Evolutionary conservation across 2,329 filamentous ascomycete genomes (phyloP).

Genomic region (Alternaria solani): DNA sequence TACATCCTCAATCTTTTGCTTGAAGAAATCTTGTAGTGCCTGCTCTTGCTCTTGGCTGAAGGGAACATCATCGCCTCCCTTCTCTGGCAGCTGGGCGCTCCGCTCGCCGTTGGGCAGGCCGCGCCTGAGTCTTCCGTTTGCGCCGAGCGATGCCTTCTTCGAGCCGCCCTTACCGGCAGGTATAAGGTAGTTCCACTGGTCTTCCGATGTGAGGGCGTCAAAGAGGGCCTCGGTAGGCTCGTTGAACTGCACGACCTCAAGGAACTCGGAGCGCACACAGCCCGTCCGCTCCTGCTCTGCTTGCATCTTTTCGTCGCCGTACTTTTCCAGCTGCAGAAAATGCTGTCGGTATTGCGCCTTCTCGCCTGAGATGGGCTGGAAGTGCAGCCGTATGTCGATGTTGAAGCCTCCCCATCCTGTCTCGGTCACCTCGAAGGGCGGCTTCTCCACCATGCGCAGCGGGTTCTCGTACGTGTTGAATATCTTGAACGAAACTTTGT

Average conservation of each 20-base stretch:
- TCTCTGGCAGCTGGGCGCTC: slow-evolving; percentile 47
- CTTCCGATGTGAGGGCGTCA: slow-evolving; percentile 80
- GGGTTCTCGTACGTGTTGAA: slow-evolving; percentile 96
- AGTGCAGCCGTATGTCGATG: slow-evolving; percentile 94
- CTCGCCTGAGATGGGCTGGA: slow-evolving; percentile 84
- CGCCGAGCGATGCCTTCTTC: slow-evolving; percentile 48
- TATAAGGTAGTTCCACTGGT: slow-evolving; percentile 61
- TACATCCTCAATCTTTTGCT: slow-evolving; percentile 44
- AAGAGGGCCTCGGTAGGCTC: slow-evolving; percentile 94
- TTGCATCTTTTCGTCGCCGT: slow-evolving; percentile 72
- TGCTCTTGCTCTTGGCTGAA: slow-evolving; percentile 49
- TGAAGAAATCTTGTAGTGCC: slow-evolving; percentile 40
- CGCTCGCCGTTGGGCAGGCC: slow-evolving; percentile 48
- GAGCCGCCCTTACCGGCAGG: slow-evolving; percentile 52
- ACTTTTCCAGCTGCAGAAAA: slow-evolving; percentile 88
- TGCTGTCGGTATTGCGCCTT: slow-evolving; percentile 97
- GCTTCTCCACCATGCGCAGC: slow-evolving; percentile 75
- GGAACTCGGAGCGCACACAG: slow-evolving; percentile 78
- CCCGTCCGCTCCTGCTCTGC: slow-evolving; percentile 64
- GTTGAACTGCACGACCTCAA: slow-evolving; percentile 97
- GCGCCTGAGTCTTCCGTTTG: slow-evolving; percentile 45
- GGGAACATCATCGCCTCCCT: slow-evolving; percentile 42
- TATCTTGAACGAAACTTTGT: slow-evolving; percentile 97
- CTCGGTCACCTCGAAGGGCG: slow-evolving; percentile 85
- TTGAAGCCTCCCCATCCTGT: slow-evolving; percentile 99